Percentiles rank a stretch among this genome's conserved stretches.
phyloP scores from a whole-genome alignment of 371 early-diverging fungal species.

The Zopfochytrium polystomum region DNA sequence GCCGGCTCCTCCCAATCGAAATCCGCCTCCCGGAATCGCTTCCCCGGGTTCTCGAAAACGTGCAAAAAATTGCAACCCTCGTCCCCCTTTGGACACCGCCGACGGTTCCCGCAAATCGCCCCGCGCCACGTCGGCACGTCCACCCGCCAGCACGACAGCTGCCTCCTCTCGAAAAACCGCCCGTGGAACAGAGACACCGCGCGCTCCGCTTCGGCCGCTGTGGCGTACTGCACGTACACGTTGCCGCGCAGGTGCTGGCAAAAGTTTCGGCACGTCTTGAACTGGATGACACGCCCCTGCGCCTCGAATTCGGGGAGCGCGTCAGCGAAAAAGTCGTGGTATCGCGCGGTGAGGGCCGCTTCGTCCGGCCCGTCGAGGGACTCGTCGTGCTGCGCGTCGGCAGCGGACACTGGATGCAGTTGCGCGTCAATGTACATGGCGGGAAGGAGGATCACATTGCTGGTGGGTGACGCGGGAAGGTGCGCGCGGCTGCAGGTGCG shows the following conservation, averaged over 20 bases:
- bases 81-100: slow-evolving; percentile 25
- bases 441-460: slow-evolving; percentile 13
- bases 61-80: slow-evolving; percentile 28
- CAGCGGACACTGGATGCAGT: slow-evolving; percentile 10
- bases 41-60: slow-evolving; percentile 23
- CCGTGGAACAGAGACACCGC: slow-evolving; percentile 33
- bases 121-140: slow-evolving; percentile 38
- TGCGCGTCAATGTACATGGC: slow-evolving; percentile 27
- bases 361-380: slow-evolving; percentile 27
- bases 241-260: slow-evolving; percentile 43
- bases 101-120: slow-evolving; percentile 38
- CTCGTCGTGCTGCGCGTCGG: slow-evolving; percentile 15
- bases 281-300: slow-evolving; percentile 38
- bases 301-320: slow-evolving; percentile 32
- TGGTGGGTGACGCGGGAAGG: slow-evolving; percentile 4
- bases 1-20: slow-evolving; percentile 21
- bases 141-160: slow-evolving; percentile 32
- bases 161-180: slow-evolving; percentile 40
- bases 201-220: slow-evolving; percentile 30
- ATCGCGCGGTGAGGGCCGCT: slow-evolving; percentile 29
- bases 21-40: slow-evolving; percentile 24
- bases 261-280: slow-evolving; percentile 45
- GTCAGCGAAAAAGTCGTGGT: slow-evolving; percentile 39
- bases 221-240: slow-evolving; percentile 42
- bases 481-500: slow-evolving; percentile 16